Evolutionary conservation across 129 eudicot species (phyloP), one percentile per base, ranked within the genome.

Genomic region (Erigeron canadensis): DNA sequence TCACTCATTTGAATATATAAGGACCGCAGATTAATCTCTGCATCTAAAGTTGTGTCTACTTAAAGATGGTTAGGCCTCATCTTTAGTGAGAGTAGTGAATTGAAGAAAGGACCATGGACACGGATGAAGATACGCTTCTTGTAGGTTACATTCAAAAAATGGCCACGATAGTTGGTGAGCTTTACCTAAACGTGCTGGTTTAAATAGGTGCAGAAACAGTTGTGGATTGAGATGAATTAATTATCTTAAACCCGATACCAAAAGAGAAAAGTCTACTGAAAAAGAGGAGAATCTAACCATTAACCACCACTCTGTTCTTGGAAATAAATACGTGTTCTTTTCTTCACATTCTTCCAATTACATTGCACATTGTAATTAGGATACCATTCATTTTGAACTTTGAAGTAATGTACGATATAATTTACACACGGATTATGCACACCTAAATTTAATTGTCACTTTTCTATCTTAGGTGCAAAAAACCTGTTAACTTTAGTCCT

Each of bases 211-310:
- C 17, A 81, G 88, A 23, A 84, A 84, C 64, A 84, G 88, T 56
- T 84, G 88, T 54, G 75, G 88, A 76, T 75, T 84, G 34, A 78
- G 88, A 79, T 84, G 88, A 85, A 81, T 70, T 65, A 84, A 84
- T 63, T 84, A 84, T 81, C 76, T 84, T 53, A 74, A 71, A 23
- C 88, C 88, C 6, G 79, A 77, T 77, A 81, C 81, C 37, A 84
- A 84, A 23, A 78, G 89, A 62, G 89, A 86, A 47, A 81, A 81
- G 19, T 74, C 81, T 48, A 63, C 81, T 0, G 74, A 74, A 70
- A 75, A 82, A 18, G 86, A 82, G 74, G 86, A 82, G 37, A 62
- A 38, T 45, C 56, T 63, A 77, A 82, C 78, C 67, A 69, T 82
- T 43, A 57, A 28, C 40, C 80, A 78, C 66, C 86, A 82, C 65